These are phyloP conservation scores for Ligustrum vulgare DNA, from an alignment of 257 asterid species.

Conservation along the genomic window DNA sequence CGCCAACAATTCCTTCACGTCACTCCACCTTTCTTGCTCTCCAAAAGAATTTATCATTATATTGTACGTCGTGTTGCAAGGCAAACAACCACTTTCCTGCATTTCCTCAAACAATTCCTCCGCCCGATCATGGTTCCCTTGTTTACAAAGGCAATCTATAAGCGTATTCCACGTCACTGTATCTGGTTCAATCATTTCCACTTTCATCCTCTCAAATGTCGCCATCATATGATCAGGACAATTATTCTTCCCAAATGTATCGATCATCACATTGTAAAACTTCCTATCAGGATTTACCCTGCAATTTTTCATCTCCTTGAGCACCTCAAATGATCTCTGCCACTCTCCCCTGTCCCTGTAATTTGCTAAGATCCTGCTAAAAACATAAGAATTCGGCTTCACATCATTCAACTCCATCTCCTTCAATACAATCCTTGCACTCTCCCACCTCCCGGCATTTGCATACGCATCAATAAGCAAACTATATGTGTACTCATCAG, in stretches of 20 bases:
- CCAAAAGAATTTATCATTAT: conserved; percentile 87
- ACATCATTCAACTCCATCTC: conserved; percentile 82
- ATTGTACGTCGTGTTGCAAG: conserved; percentile 85
- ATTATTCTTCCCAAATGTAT: conserved; percentile 86
- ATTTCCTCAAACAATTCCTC: conserved; percentile 71
- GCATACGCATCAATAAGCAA: conserved; percentile 94
- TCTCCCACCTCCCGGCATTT: conserved; percentile 96
- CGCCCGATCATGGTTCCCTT: conserved; percentile 59
- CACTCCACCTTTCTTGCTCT: conserved; percentile 84
- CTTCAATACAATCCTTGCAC: conserved; percentile 79
- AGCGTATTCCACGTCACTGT: conserved; percentile 91
- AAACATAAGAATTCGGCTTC: conserved; percentile 69
- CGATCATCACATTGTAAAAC: conserved; percentile 88
- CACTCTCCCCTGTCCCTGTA: conserved; percentile 94
- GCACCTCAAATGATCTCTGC: conserved; percentile 92
- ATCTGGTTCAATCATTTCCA: conserved; percentile 76
- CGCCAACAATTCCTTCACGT: conserved; percentile 63
- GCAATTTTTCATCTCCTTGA: conserved; percentile 80
- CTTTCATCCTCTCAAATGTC: conserved; percentile 75
- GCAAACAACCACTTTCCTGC: conserved; percentile 66
- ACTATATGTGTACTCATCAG: conserved; percentile 81
- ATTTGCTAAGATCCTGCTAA: conserved; percentile 73
- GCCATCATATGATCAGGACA: conserved; percentile 88
- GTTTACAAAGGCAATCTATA: conserved; percentile 88
- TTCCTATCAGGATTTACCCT: conserved; percentile 81